Percentiles rank a stretch among this genome's conserved stretches.
These are phyloP conservation scores for Cyberlindnera meyerae DNA, from an alignment of 805 yeast genomes.

Conservation along the genomic window DNA sequence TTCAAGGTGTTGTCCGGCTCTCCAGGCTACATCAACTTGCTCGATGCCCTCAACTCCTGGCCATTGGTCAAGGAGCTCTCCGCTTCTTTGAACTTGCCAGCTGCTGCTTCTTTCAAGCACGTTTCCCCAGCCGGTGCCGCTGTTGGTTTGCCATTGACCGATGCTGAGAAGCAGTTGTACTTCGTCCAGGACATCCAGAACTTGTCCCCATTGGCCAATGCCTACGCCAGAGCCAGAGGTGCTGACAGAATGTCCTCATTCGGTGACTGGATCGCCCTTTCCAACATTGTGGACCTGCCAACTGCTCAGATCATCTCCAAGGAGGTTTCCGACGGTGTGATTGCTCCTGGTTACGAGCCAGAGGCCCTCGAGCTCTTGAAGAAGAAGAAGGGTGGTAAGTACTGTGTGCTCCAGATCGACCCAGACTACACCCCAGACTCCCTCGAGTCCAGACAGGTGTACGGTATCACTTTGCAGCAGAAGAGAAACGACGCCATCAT, in stretches of 20 bases:
- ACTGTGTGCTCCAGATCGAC: constrained; percentile 93
- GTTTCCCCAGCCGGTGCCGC: constrained; percentile 99
- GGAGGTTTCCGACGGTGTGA: constrained; percentile 97
- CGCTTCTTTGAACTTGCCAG: constrained; percentile 91
- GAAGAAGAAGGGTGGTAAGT: constrained; percentile 95
- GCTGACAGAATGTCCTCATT: constrained; percentile 99
- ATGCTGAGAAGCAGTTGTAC: constrained; percentile 89
- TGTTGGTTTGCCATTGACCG: constrained; percentile 89
- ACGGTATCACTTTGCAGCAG: constrained; percentile 92
- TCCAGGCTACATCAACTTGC: constrained; percentile 94
- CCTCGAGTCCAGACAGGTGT: constrained; percentile 89
- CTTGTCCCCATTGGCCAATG: constrained; percentile 93
- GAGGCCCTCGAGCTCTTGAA: constrained; percentile 86
- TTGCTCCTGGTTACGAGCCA: constrained; percentile 94
- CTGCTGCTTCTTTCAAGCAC: constrained; percentile 98
- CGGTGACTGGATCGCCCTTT: constrained; percentile 97
- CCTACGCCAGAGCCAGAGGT: constrained; percentile 99
- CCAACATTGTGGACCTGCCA: constrained; percentile 92
- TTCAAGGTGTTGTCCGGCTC: constrained; percentile 91
- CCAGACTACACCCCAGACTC: constrained; percentile 84
- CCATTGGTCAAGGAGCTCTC: constrained; percentile 96
- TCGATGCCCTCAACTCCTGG: constrained; percentile 98
- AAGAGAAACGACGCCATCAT: constrained; percentile 97
- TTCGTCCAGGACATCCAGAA: constrained; percentile 93
- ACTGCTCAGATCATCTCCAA: constrained; percentile 96